Base-by-base conservation (phyloP, 1,284 basidiomycete genomes). In the Vanrija humicola region DNA sequence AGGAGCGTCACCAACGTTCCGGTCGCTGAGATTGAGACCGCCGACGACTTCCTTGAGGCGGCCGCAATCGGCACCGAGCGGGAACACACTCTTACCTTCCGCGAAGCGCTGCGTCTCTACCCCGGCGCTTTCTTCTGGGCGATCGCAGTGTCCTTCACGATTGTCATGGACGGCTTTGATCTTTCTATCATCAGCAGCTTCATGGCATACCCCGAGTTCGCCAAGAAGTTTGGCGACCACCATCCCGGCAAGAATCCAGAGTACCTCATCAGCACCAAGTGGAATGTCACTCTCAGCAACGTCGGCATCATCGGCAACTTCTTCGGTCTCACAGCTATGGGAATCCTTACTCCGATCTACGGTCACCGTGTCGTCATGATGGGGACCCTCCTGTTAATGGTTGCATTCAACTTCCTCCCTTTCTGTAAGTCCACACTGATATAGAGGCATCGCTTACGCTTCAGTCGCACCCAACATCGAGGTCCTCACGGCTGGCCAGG, bases 141-240 rank as follows among this genome's bases (percentile, higher is more conserved):
- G 1, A 51, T 51, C 34, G 9, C 12, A 1, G 34, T 34, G 9
- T 34, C 34, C 12, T 34, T 34, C 34, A 34, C 34, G 2, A 34
- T 34, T 10, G 12, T 76, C 62, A 78, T 78, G 77, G 77, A 78
- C 53, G 76, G 76, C 4, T 77, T 70, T 61, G 73, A 78, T 55
- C 70, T 65, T 15, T 51, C 70, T 14, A 59, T 71, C 12, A 56
- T 76, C 21, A 67, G 65, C 50, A 58, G 59, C 25, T 76, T 77
- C 63, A 78, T 66, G 58, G 75, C 75, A 12, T 55, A 68, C 47
- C 74, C 67, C 6, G 49, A 62, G 3, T 77, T 78, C 54, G 59
- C 61, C 14, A 43, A 59, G 15, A 61, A 61, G 43, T 78, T 69
- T 55, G 76, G 74, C 14, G 47, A 44, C n/a, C 54, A 48, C 39